A percentile compares a stretch with the other conserved stretches of the same genome.
Evolutionary conservation across 306 rosid species (phyloP).

Genomic region (Rosa lucieae): DNA sequence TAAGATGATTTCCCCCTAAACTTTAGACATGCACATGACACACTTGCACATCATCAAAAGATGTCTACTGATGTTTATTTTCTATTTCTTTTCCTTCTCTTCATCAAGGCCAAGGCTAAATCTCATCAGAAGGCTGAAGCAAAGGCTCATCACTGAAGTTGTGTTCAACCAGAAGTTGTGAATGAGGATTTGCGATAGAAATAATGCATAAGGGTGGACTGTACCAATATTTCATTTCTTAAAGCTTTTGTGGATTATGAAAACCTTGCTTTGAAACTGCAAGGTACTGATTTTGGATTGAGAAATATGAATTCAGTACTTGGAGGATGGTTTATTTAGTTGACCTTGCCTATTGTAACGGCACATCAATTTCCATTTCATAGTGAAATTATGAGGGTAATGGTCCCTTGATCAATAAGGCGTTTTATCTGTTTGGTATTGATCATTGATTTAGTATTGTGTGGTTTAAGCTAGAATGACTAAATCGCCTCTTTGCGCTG

Average conservation of each 20-base stretch:
- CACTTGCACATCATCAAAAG: background rate
- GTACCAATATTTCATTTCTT: slow-evolving; percentile 35
- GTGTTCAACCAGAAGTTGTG: slow-evolving; percentile 13
- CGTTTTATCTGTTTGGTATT: background rate
- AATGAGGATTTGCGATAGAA: slow-evolving; percentile 38
- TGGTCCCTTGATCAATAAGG: background rate
- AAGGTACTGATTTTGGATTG: slow-evolving; percentile 3
- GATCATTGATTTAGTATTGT: background rate
- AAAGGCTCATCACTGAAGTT: slow-evolving; percentile 72
- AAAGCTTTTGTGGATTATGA: slow-evolving; percentile 27
- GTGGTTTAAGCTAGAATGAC: background rate
- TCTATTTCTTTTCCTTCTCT: slow-evolving; percentile 13
- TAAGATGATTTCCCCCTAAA: background rate
- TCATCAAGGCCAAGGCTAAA: slow-evolving; percentile 77
- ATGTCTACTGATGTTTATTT: background rate
- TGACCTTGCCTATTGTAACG: slow-evolving; percentile 24
- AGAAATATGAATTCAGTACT: slow-evolving; percentile 12
- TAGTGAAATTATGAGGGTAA: background rate
- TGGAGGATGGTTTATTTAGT: slow-evolving; percentile 2
- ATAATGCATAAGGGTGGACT: slow-evolving; percentile 48
- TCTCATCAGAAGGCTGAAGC: slow-evolving; percentile 37
- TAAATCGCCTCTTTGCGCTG: background rate
- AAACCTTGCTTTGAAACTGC: slow-evolving; percentile 8
- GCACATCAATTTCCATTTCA: slow-evolving; percentile 30
- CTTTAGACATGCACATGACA: background rate